Evolutionary conservation across 2,329 filamentous ascomycete species (phyloP).

Genomic region (Hymenoscyphus linearis): DNA sequence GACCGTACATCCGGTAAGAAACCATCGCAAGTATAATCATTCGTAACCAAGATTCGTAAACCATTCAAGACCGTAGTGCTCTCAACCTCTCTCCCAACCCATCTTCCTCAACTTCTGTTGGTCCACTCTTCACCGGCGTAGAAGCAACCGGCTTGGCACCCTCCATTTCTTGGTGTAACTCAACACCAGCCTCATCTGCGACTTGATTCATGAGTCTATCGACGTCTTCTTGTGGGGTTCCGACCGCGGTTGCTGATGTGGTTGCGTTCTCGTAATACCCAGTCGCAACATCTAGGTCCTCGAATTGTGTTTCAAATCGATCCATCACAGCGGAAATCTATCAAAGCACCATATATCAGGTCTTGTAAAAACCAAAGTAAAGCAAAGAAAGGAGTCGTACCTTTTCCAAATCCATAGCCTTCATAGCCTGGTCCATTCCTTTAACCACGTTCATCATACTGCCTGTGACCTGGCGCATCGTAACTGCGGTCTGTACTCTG

Average conservation of each 20-base stretch:
- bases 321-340: constrained; percentile 63
- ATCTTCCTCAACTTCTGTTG: constrained; percentile 74
- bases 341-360: constrained; percentile 1
- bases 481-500: constrained; percentile 57
- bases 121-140: constrained; percentile 54
- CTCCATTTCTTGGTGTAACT: constrained; percentile 69
- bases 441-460: constrained; percentile 35
- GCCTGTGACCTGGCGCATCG: constrained; percentile 38
- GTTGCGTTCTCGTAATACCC: constrained; percentile 74
- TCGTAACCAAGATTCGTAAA: not conserved
- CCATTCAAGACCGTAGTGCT: constrained; percentile 40
- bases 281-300: constrained; percentile 44
- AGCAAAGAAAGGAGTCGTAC: constrained; percentile 32
- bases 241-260: constrained; percentile 68
- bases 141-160: constrained; percentile 53
- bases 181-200: constrained; percentile 81
- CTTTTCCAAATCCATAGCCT: constrained; percentile 58
- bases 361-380: not conserved
- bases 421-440: constrained; percentile 58
- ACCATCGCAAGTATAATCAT: not conserved
- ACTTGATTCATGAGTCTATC: constrained; percentile 80
- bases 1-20: not conserved
- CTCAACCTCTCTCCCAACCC: constrained; percentile 56
- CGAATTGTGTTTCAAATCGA: constrained; percentile 53
- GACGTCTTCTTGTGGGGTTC: constrained; percentile 75